A percentile compares a stretch with the other conserved stretches of the same genome.
Conservation (phyloP, 768 basidiomycete genomes). For the Leccinellum albellum region DNA sequence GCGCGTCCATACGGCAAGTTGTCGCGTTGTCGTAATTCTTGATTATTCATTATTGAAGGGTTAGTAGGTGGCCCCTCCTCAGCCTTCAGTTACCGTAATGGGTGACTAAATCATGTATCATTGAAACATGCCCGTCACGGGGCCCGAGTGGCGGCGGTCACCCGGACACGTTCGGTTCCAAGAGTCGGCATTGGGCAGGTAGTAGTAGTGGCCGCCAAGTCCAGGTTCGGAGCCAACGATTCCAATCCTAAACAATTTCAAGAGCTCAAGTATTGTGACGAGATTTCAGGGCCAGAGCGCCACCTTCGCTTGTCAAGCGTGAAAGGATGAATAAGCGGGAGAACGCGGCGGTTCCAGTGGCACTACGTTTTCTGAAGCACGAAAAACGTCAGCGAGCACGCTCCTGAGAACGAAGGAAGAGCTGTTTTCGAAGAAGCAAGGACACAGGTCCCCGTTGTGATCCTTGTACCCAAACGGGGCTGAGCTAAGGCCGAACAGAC, state of each 20-base stretch:
- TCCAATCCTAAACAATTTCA: background rate
- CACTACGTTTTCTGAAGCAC: slow-evolving; percentile 1
- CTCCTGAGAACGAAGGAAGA: slow-evolving; percentile 4
- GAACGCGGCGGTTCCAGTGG: background rate
- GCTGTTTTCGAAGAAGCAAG: slow-evolving; percentile 3
- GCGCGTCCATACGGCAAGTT: background rate
- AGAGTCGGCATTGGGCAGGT: slow-evolving; percentile 6
- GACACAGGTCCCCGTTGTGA: slow-evolving; percentile 18
- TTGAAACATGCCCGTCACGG: background rate
- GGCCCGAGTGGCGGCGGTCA: background rate
- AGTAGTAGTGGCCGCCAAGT: background rate
- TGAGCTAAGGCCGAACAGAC: slow-evolving; percentile 4
- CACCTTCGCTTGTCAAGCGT: slow-evolving; percentile 1
- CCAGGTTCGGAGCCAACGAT: background rate
- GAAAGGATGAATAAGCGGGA: slow-evolving; percentile 8
- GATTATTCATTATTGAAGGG: background rate
- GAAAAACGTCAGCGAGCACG: slow-evolving; percentile 15
- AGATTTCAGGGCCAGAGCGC: slow-evolving; percentile 9
- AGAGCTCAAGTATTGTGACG: background rate
- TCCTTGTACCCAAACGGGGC: background rate
- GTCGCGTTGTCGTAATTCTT: background rate
- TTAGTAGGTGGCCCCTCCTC: background rate
- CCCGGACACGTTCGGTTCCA: slow-evolving; percentile 14
- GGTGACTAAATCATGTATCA: background rate
- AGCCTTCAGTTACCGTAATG: background rate